Evolutionary conservation across 768 basidiomycete species (phyloP).

Genomic region (Pseudohyphozyma bogoriensis): DNA sequence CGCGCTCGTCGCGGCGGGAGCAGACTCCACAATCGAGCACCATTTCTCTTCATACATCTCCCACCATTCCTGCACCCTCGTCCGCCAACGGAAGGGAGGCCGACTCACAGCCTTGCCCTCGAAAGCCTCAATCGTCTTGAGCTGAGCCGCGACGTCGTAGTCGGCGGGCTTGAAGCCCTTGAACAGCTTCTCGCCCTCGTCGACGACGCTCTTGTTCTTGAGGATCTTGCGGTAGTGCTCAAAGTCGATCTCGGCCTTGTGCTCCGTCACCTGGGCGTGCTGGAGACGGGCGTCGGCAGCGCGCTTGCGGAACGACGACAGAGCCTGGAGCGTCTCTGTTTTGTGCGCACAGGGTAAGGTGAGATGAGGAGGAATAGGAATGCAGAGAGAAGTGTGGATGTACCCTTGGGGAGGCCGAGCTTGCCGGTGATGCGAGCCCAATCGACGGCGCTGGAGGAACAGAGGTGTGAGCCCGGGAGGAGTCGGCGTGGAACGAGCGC

Average conservation of each 20-base stretch:
- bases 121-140: constrained; percentile 94
- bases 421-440: constrained; percentile 29
- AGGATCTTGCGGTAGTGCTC: constrained; percentile 80
- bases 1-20: too few relatives aligned
- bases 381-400: not conserved
- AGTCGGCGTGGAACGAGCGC: not conserved
- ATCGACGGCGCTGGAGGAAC: constrained; percentile 14
- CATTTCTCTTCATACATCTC: not conserved
- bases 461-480: not conserved
- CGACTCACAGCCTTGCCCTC: constrained; percentile 81
- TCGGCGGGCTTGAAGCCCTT: constrained; percentile 85
- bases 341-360: not conserved
- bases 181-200: constrained; percentile 82
- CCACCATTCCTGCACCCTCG: not conserved
- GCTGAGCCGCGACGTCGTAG: constrained; percentile 76
- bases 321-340: constrained; percentile 65
- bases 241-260: constrained; percentile 58
- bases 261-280: constrained; percentile 51
- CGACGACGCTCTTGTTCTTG: constrained; percentile 84
- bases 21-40: too few relatives aligned
- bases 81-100: too few relatives aligned
- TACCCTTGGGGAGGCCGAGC: constrained; percentile 40
- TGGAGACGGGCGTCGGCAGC: constrained; percentile 77
- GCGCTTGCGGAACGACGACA: constrained; percentile 94
- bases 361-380: not conserved